phyloP scores from a whole-genome alignment of 1,284 basidiomycete genomes.

The Microbotryum lychnidis-dioicae region DNA sequence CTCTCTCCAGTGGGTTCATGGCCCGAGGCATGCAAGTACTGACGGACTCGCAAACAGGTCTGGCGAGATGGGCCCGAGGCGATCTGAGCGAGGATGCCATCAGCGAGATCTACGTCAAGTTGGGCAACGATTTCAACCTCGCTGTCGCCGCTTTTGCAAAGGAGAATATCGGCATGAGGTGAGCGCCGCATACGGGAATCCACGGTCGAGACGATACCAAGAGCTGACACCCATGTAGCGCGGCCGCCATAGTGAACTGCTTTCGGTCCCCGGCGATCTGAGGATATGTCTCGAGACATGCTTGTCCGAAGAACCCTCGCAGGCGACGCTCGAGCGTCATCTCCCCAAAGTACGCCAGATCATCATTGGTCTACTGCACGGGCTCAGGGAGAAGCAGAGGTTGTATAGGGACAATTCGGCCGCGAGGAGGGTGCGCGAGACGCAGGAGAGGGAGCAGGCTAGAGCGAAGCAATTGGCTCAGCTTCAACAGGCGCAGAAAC shows the following conservation, averaged over 20 bases:
- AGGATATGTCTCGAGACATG: slow-evolving; percentile 79
- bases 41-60: slow-evolving; percentile 27
- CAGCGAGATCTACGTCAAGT: slow-evolving; percentile 90
- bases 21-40: not conserved
- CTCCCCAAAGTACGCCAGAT: slow-evolving; percentile 85
- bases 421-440: slow-evolving; percentile 11
- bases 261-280: slow-evolving; percentile 80
- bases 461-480: slow-evolving; percentile 4
- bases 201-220: not conserved
- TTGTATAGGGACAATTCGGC: slow-evolving; percentile 46
- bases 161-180: slow-evolving; percentile 87
- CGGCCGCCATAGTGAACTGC: slow-evolving; percentile 59
- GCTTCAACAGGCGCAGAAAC: not conserved
- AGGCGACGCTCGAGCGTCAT: slow-evolving; percentile 77
- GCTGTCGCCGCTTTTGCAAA: slow-evolving; percentile 80
- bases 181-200: slow-evolving; percentile 43
- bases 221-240: not conserved
- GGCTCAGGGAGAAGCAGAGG: slow-evolving; percentile 82
- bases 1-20: not conserved
- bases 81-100: slow-evolving; percentile 72
- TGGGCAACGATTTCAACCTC: slow-evolving; percentile 95
- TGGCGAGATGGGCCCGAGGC: slow-evolving; percentile 78
- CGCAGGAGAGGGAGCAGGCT: slow-evolving; percentile 4
- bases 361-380: slow-evolving; percentile 85
- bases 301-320: slow-evolving; percentile 78